These are phyloP conservation scores for Rhytidhysteron rufulum DNA, from an alignment of 2,329 filamentous ascomycete species.

Conservation along the genomic window DNA sequence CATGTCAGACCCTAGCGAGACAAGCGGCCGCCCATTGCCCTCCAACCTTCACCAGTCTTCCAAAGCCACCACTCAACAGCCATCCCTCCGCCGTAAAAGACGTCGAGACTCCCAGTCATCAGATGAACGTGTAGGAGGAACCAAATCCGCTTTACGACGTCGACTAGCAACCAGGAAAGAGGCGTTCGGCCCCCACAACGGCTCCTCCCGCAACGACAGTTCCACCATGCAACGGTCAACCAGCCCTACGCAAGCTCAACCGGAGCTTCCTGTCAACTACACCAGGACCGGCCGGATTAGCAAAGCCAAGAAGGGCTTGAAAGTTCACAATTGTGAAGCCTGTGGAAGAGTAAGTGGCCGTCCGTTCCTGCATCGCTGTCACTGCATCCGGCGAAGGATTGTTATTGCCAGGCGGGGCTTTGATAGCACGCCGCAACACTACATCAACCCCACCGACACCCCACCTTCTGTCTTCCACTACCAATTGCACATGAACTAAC, in stretches of 20 bases:
- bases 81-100: slow-evolving; percentile 15
- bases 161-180: slow-evolving; percentile 22
- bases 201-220: slow-evolving; percentile 24
- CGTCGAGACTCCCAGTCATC: slow-evolving; percentile 22
- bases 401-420: too few relatives aligned
- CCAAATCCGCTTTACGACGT: slow-evolving; percentile 24
- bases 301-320: slow-evolving; percentile 46
- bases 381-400: too few relatives aligned
- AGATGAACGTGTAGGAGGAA: slow-evolving; percentile 19
- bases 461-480: too few relatives aligned
- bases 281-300: slow-evolving; percentile 46
- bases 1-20: slow-evolving; percentile 31
- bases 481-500: too few relatives aligned
- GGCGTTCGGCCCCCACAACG: slow-evolving; percentile 19
- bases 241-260: slow-evolving; percentile 28
- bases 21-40: slow-evolving; percentile 29
- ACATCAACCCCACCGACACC: too few relatives aligned
- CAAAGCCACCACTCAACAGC: slow-evolving; percentile 15
- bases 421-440: too few relatives aligned
- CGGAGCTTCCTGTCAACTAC: slow-evolving; percentile 33
- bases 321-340: slow-evolving; percentile 45
- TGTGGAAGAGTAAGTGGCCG: slow-evolving; percentile 42
- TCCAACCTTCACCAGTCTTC: slow-evolving; percentile 17
- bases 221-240: slow-evolving; percentile 30
- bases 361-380: not conserved